Evolutionary conservation across 2,329 filamentous ascomycete species (phyloP), one percentile per base, ranked within the genome.

Genomic region (Trichoderma semiorbis): DNA sequence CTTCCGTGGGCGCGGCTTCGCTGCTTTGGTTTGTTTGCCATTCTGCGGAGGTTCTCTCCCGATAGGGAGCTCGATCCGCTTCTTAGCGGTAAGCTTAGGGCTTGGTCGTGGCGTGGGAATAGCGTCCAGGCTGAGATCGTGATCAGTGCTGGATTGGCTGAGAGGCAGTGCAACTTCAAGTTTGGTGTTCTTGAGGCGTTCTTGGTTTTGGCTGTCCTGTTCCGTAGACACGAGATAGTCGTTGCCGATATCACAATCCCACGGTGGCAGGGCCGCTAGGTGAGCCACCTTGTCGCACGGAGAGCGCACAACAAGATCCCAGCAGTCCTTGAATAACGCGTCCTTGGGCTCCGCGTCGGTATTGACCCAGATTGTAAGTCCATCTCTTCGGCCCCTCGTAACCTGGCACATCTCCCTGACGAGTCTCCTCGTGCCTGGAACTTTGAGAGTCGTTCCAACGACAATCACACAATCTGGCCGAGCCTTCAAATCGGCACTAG

Each of bases 321-420:
- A 99, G 78, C 93, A 94, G 74, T 97, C 92, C 78, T 95, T 95
- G 74, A 98, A 91, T 72, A 98, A 94, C 74, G 89, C 91, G 24
- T 93, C 92, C 57, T 91, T 88, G 1, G 96, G 96, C 75, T 94
- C 93, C 0, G 93, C 86, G 73, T 97, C 94, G 69, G 94, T 89
- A 81, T 98, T 98, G 82, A 99, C 93, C 94, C 95, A 99, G 64
- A 97, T 91, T 0, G 95, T 94, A 72, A 97, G 89, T 1, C 95
- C 95, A 76, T 97, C 93, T 75, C 89, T 90, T 69, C 94, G 90
- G 77, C 91, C 90, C 73, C 95, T 89, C n/a, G 97, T 93, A 36
- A 94, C 91, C 64, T 91, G 90, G 80, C 94, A 98, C 87, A 98
- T 90, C 81, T 98, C 95, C 79, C 93, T 93, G 72, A 95, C 94